Evolutionary conservation across 768 basidiomycete genomes (phyloP).

Genomic region (Amanita polypyramis): DNA sequence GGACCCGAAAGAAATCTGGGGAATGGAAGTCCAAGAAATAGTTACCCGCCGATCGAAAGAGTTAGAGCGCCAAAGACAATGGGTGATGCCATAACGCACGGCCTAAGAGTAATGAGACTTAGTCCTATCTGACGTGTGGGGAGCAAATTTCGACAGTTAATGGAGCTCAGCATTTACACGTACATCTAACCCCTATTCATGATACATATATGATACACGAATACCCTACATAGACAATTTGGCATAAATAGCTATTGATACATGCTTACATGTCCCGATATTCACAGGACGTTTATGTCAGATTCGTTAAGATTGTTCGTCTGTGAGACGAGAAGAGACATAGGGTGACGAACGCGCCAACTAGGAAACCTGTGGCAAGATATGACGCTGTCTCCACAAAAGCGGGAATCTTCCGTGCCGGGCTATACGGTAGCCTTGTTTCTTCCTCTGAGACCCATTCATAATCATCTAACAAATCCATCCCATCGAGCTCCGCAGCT

Average conservation of each 20-base stretch:
- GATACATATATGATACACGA: constrained; percentile 3
- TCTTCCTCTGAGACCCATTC: constrained; percentile 4
- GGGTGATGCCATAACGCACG: constrained; percentile 28
- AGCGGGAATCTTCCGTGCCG: constrained; percentile 12
- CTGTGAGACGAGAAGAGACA: constrained; percentile 16
- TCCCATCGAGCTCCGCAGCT: not conserved
- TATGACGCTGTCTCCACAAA: constrained; percentile 30
- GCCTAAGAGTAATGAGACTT: not conserved
- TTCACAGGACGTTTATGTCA: not conserved
- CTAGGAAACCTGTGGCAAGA: constrained; percentile 41
- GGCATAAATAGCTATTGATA: not conserved
- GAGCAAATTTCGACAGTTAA: not conserved
- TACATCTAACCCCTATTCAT: no score
- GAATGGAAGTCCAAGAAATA: constrained; percentile 43
- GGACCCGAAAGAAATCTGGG: constrained; percentile 59
- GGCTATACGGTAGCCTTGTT: not conserved
- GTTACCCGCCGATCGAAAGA: constrained; percentile 54
- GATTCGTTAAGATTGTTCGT: not conserved
- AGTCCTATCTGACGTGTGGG: not conserved
- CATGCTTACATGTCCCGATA: no score
- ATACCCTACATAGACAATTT: not conserved
- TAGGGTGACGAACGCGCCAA: constrained; percentile 46
- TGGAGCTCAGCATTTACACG: not conserved
- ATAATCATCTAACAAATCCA: not conserved
- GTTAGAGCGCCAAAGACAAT: constrained; percentile 41